A percentile compares a stretch with the other conserved stretches of the same genome.
These are phyloP conservation scores for Puccinia coronata DNA, from an alignment of 1,284 basidiomycete species.

Conservation along the genomic window DNA sequence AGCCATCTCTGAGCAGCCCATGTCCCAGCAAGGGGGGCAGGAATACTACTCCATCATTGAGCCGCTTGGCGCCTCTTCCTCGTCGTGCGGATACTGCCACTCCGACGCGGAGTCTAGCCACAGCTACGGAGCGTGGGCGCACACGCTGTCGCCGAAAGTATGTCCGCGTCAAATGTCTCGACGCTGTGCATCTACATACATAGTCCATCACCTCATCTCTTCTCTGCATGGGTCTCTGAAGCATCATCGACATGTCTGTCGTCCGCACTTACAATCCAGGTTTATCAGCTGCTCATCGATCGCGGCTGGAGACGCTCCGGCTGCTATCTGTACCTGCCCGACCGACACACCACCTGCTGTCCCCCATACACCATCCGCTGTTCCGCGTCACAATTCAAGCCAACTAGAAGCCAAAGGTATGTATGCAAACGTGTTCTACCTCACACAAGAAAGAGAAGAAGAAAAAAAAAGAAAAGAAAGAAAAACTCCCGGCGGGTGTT, in stretches of 20 bases:
- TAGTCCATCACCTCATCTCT: background rate
- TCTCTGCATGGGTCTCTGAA: background rate
- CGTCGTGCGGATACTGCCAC: conserved; percentile 42
- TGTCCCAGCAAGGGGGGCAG: background rate
- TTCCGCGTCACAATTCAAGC: conserved; percentile 51
- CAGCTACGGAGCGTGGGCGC: conserved; percentile 33
- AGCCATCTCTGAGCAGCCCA: background rate
- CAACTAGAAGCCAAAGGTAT: conserved; percentile 41
- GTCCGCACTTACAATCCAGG: too few relatives aligned
- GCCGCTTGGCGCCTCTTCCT: background rate
- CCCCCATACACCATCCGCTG: conserved; percentile 88
- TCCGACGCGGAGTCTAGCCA: conserved; percentile 19
- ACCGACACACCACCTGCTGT: conserved; percentile 79
- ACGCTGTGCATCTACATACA: background rate
- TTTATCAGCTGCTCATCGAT: conserved; percentile 69
- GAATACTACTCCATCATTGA: conserved; percentile 38
- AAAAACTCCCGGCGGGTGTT: too few relatives aligned
- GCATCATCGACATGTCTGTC: background rate
- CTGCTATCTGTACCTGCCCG: conserved; percentile 70
- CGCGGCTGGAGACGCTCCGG: conserved; percentile 87
- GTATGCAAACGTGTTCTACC: too few relatives aligned
- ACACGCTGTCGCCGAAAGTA: conserved; percentile 34
- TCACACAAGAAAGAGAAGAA: too few relatives aligned
- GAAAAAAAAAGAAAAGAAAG: too few relatives aligned
- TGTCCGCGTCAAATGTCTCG: background rate